Evolutionary conservation across 164 flowering plant genomes (phyloP).

Genomic region (Nymphaea colorata): DNA sequence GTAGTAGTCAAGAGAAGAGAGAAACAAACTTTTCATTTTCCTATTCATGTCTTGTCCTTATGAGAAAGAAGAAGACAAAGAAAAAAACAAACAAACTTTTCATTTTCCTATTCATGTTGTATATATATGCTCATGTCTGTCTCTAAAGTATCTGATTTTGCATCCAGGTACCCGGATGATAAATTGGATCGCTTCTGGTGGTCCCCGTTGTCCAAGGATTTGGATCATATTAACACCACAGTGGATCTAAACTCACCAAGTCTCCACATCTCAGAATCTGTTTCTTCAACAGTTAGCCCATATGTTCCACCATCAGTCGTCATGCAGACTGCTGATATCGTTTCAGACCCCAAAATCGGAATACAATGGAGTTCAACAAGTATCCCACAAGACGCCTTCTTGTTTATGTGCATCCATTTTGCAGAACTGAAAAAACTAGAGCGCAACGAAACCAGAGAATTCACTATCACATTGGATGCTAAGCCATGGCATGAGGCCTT

Average conservation of each 20-base stretch:
- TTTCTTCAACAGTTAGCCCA: background rate
- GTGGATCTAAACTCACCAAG: too few species aligned
- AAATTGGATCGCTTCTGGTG: background rate
- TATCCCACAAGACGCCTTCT: background rate
- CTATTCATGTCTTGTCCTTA: too few species aligned
- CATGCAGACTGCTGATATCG: background rate
- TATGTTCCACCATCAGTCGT: background rate
- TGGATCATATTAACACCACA: background rate
- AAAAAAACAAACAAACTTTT: too few species aligned
- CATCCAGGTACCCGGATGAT: background rate
- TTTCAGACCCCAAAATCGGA: background rate
- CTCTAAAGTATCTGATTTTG: too few species aligned
- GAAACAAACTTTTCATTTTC: too few species aligned
- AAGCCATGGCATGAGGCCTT: background rate
- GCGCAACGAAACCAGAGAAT: background rate
- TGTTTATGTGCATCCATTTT: background rate
- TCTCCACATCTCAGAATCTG: too few species aligned
- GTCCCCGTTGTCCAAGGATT: background rate
- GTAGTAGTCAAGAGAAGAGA: too few species aligned
- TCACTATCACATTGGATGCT: background rate
- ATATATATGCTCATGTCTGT: too few species aligned
- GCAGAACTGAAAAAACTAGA: background rate
- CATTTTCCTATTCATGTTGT: too few species aligned
- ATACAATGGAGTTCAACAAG: background rate
- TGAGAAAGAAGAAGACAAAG: too few species aligned